A percentile compares a stretch with the other conserved stretches of the same genome.
These are phyloP conservation scores for Fraxinus floribunda DNA, from an alignment of 305 asterid genomes.

Conservation along the genomic window DNA sequence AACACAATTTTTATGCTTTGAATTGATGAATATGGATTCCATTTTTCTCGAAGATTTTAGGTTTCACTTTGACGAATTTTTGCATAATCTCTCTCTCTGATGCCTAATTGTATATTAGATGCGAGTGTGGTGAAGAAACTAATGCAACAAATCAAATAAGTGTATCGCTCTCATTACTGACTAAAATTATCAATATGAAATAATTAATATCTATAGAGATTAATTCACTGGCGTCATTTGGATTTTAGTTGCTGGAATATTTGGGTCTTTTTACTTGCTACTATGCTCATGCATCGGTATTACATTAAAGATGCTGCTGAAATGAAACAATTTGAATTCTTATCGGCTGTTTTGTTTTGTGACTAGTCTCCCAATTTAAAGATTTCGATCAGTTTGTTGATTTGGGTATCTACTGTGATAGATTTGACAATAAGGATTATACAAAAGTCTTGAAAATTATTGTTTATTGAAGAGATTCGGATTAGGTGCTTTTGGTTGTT, in stretches of 20 bases:
- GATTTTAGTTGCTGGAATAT: not conserved
- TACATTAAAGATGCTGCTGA: not conserved
- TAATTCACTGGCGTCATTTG: no score
- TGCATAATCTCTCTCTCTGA: not conserved
- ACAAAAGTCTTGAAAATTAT: not conserved
- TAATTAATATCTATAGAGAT: not conserved
- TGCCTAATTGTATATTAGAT: not conserved
- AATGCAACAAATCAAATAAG: not conserved
- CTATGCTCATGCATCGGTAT: constrained; percentile 9
- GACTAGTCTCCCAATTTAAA: not conserved
- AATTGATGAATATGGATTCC: not conserved
- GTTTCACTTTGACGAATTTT: not conserved
- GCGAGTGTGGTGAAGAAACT: not conserved
- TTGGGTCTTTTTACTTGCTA: not conserved
- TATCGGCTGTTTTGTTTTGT: not conserved
- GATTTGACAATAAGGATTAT: not conserved
- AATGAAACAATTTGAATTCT: not conserved
- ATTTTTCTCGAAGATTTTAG: not conserved
- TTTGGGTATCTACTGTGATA: not conserved
- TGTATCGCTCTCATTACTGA: not conserved
- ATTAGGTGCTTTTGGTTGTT: not conserved
- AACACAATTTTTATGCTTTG: not conserved
- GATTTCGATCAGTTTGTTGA: not conserved
- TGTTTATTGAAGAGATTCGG: not conserved
- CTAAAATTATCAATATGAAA: not conserved